A percentile compares a stretch with the other conserved stretches of the same genome.
These are phyloP conservation scores for Botrytis byssoidea DNA, from an alignment of 2,329 filamentous ascomycete genomes.

Conservation along the genomic window DNA sequence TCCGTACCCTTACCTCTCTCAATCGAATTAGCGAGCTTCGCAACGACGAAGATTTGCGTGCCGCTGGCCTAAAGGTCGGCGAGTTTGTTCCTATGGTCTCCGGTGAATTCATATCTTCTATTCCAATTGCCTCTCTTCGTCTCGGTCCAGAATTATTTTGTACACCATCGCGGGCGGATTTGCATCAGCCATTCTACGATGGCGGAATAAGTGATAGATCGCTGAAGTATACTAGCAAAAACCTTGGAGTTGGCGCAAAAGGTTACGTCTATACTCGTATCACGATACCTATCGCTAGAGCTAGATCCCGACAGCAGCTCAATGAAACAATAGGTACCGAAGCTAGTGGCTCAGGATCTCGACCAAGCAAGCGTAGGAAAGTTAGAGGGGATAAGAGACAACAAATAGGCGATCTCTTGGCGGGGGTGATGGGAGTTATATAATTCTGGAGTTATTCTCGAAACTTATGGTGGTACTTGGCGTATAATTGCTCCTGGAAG, in stretches of 20 bases:
- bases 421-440: neutral
- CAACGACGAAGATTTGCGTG: conserved; percentile 33
- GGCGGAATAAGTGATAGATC: neutral
- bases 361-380: conserved; percentile 1
- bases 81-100: conserved; percentile 27
- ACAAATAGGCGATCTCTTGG: neutral
- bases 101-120: conserved; percentile 29
- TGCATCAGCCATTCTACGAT: conserved; percentile 14
- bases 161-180: neutral
- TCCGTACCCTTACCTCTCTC: conserved; percentile 26
- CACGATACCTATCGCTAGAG: neutral
- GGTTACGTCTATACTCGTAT: neutral
- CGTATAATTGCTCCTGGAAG: too few relatives aligned
- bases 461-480: fast-evolving
- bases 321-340: neutral
- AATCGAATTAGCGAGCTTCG: conserved; percentile 34
- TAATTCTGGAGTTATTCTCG: neutral
- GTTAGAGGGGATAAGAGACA: neutral
- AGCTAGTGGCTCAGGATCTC: neutral
- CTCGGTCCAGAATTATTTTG: conserved; percentile 26
- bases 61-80: conserved; percentile 28
- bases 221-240: conserved; percentile 2
- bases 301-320: neutral
- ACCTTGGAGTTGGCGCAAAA: neutral
- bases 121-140: conserved; percentile 36